These are phyloP conservation scores for Nakazawaea peltata DNA, from an alignment of 805 yeast species.

Conservation along the genomic window DNA sequence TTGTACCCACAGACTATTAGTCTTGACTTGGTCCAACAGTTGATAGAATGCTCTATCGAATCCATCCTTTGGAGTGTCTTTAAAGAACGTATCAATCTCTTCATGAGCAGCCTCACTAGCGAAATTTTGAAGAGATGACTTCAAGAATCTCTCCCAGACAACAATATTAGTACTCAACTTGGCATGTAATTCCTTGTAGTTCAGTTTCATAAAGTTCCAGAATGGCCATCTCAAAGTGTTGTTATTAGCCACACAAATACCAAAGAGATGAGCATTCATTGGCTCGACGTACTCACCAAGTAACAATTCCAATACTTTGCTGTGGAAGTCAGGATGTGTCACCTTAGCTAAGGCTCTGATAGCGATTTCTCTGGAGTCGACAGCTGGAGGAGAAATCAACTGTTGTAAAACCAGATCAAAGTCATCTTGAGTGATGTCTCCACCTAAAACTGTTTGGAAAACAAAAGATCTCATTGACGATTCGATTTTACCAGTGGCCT, in stretches of 20 bases:
- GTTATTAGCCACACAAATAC: conserved; percentile 38
- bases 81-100: conserved; percentile 36
- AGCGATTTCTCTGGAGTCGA: conserved; percentile 54
- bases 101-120: conserved; percentile 25
- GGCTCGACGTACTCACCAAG: conserved; percentile 38
- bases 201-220: conserved; percentile 41
- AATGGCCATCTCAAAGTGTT: conserved; percentile 30
- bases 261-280: conserved; percentile 53
- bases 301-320: conserved; percentile 30
- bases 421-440: conserved; percentile 23
- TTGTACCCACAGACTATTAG: conserved; percentile 42
- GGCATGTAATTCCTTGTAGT: conserved; percentile 36
- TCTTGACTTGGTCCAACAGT: conserved; percentile 45
- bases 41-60: conserved; percentile 52
- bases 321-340: conserved; percentile 26
- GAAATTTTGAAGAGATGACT: conserved; percentile 23
- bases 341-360: conserved; percentile 46
- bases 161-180: conserved; percentile 42
- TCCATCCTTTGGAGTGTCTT: conserved; percentile 38
- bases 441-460: conserved; percentile 33
- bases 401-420: conserved; percentile 37
- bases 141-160: conserved; percentile 39
- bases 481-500: conserved; percentile 25
- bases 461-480: conserved; percentile 38
- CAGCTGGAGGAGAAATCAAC: conserved; percentile 39